phyloP scores from a whole-genome alignment of 1,139 yeast species.

The Blastobotrys proliferans region DNA sequence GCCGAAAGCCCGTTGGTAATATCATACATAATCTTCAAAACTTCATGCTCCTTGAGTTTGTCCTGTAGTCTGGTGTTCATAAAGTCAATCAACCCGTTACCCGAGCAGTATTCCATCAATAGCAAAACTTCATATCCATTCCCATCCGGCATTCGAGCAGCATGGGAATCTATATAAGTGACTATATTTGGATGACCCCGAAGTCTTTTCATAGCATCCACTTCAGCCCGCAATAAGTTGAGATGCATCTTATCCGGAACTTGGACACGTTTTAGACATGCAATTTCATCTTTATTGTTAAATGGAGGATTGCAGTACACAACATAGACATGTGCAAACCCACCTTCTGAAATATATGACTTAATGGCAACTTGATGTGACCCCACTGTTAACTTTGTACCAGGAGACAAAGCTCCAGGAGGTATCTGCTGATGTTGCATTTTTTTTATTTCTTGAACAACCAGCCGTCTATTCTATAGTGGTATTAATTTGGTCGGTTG shows the following conservation, averaged over 20 bases:
- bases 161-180: slow-evolving; percentile 90
- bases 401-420: slow-evolving; percentile 59
- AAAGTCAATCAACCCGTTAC: slow-evolving; percentile 84
- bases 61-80: slow-evolving; percentile 89
- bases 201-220: slow-evolving; percentile 76
- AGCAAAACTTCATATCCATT: slow-evolving; percentile 74
- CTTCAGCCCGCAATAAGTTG: slow-evolving; percentile 67
- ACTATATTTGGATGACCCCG: slow-evolving; percentile 77
- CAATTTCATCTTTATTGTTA: slow-evolving; percentile 31
- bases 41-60: slow-evolving; percentile 76
- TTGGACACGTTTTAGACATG: slow-evolving; percentile 69
- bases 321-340: slow-evolving; percentile 75
- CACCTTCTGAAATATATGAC: slow-evolving; percentile 65
- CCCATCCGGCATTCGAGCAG: slow-evolving; percentile 54
- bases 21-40: slow-evolving; percentile 77
- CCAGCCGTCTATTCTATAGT: no score
- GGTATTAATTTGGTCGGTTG: no score
- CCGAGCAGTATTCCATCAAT: slow-evolving; percentile 82
- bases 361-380: slow-evolving; percentile 55
- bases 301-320: slow-evolving; percentile 51
- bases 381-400: slow-evolving; percentile 63
- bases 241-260: slow-evolving; percentile 72
- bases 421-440: slow-evolving; percentile 24
- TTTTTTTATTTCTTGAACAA: no score
- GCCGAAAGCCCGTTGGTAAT: slow-evolving; percentile 77